Evolutionary conservation across 2,329 filamentous ascomycete genomes (phyloP).

Genomic region (Mariannaea elegans): DNA sequence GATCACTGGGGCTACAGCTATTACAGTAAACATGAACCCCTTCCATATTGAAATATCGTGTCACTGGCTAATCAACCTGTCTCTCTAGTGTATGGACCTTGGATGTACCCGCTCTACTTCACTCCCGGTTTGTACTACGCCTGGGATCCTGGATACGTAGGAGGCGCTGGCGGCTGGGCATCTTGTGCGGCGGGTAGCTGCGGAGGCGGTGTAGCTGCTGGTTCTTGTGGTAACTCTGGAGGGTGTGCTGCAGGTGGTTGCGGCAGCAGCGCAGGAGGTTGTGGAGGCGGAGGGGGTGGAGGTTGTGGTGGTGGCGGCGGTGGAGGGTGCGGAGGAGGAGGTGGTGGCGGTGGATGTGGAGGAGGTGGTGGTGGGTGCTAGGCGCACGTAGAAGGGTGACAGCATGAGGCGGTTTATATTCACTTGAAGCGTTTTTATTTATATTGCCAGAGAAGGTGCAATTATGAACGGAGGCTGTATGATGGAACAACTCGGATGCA

Average conservation of each 20-base stretch:
- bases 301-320: slow-evolving; percentile 31
- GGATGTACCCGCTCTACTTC: slow-evolving; percentile 53
- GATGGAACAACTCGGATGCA: too few species aligned
- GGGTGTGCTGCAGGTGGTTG: slow-evolving; percentile 40
- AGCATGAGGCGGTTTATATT: too few species aligned
- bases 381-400: neutral
- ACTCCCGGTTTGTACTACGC: slow-evolving; percentile 57
- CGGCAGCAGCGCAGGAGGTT: slow-evolving; percentile 25
- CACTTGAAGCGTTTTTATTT: too few species aligned
- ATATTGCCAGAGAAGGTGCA: too few species aligned
- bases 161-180: slow-evolving; percentile 48
- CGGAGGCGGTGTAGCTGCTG: slow-evolving; percentile 53
- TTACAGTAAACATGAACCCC: slow-evolving; percentile 40
- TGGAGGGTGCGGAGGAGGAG: slow-evolving; percentile 21
- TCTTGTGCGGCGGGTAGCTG: slow-evolving; percentile 59
- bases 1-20: slow-evolving; percentile 64
- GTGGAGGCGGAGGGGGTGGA: slow-evolving; percentile 21
- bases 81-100: slow-evolving; percentile 54
- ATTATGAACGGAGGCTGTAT: too few species aligned
- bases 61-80: rapidly evolving
- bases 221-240: slow-evolving; percentile 50
- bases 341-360: slow-evolving; percentile 24
- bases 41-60: too few species aligned
- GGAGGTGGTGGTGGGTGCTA: slow-evolving; percentile 14
- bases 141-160: slow-evolving; percentile 49